Evolutionary conservation across 1,139 yeast genomes (phyloP).

Genomic region (Suhomyces yuchorum): DNA sequence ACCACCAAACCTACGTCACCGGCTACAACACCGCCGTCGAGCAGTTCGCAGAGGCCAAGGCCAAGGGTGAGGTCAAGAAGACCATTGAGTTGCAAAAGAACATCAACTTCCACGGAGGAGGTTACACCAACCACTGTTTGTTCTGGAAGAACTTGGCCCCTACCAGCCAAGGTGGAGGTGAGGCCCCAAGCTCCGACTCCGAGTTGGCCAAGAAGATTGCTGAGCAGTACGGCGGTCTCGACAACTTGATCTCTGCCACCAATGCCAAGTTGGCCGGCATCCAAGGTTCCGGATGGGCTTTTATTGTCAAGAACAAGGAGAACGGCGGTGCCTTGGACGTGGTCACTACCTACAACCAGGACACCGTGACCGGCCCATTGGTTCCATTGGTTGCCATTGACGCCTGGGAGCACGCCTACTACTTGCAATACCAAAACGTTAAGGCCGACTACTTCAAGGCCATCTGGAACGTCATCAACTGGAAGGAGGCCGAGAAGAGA

Average conservation of each 20-base stretch:
- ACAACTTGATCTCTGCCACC: conserved; percentile 65
- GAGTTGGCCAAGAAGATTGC: conserved; percentile 64
- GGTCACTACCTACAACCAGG: conserved; percentile 88
- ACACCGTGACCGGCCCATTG: conserved; percentile 73
- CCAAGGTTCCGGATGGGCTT: conserved; percentile 99
- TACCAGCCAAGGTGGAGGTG: conserved; percentile 79
- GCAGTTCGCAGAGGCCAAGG: conserved; percentile 71
- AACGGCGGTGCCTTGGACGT: conserved; percentile 78
- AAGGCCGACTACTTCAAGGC: conserved; percentile 95
- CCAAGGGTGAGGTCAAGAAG: conserved; percentile 64
- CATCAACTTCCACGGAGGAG: conserved; percentile 95
- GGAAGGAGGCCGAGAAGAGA: conserved; percentile 89
- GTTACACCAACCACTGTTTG: conserved; percentile 81
- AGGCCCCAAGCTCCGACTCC: conserved; percentile 62
- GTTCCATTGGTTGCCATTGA: conserved; percentile 90
- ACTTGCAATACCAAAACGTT: conserved; percentile 92
- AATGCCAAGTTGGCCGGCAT: conserved; percentile 85
- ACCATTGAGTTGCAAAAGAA: conserved; percentile 74
- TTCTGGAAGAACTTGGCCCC: conserved; percentile 96
- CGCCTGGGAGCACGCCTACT: conserved; percentile 99
- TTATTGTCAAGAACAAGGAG: conserved; percentile 83
- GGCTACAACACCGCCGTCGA: conserved; percentile 85
- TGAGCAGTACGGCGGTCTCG: conserved; percentile 75
- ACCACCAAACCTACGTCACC: conserved; percentile 92
- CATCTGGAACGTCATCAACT: conserved; percentile 94